Percentiles rank a stretch among this genome's conserved stretches.
phyloP scores from a whole-genome alignment of 371 early-diverging fungal species.

The Chytridium lagenaria region DNA sequence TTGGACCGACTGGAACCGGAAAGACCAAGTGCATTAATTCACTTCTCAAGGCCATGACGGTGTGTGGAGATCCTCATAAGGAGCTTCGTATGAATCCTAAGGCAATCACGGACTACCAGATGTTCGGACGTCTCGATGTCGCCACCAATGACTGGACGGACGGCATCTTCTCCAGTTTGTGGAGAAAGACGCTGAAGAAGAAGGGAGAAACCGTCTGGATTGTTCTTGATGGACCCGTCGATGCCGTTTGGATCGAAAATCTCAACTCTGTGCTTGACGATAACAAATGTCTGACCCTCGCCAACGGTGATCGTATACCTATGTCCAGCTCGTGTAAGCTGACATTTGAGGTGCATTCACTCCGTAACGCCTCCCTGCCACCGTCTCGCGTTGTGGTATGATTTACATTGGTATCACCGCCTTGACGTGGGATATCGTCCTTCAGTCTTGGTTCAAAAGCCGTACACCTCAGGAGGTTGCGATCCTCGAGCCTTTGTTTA shows the following conservation, averaged over 20 bases:
- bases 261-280: conserved; percentile 72
- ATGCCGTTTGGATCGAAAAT: conserved; percentile 77
- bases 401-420: conserved; percentile 68
- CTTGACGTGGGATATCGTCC: conserved; percentile 65
- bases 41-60: conserved; percentile 62
- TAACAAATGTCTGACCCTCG: conserved; percentile 70
- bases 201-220: conserved; percentile 69
- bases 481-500: conserved; percentile 61
- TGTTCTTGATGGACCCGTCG: conserved; percentile 70
- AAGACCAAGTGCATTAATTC: conserved; percentile 67
- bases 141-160: conserved; percentile 75
- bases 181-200: conserved; percentile 67
- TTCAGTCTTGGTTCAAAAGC: conserved; percentile 66
- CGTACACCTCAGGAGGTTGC: conserved; percentile 54
- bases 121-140: conserved; percentile 71
- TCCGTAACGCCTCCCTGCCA: conserved; percentile 68
- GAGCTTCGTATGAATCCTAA: conserved; percentile 72
- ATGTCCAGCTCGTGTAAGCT: conserved; percentile 68
- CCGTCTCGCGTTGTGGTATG: conserved; percentile 71
- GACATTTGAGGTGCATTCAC: conserved; percentile 65
- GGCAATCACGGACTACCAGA: conserved; percentile 69
- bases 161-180: conserved; percentile 67
- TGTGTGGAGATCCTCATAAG: conserved; percentile 68
- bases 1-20: conserved; percentile 68
- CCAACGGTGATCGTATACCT: conserved; percentile 71